Base-by-base conservation (phyloP, 2,329 filamentous ascomycete genomes). In the Aspergillus versicolor region DNA sequence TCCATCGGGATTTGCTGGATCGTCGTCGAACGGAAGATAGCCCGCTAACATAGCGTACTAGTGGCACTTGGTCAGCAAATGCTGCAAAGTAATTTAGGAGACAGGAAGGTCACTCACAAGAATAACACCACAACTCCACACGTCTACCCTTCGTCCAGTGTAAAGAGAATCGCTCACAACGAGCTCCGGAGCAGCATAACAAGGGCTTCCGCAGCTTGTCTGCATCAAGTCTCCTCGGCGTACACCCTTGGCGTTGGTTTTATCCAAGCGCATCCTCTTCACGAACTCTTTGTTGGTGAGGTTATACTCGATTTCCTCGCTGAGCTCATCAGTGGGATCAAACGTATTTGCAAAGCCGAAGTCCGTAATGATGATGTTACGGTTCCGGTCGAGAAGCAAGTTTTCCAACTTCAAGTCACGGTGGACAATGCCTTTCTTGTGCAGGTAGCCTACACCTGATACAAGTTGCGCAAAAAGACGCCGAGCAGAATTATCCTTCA, bases 341-440 rank as follows among this genome's bases (percentile, higher is more conserved):
- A 99, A 99, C 0, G 92, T 97, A 75, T 99, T 99, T 65, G 94
- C 94, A 73, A 99, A 99, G 17, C 94, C 94, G 76, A 99, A 99
- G 77, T 99, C 94, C 15, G 94, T 99, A 71, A 99, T 99, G 77
- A 99, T 99, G 70, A 99, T 97, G 79, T 99, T 99, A 62, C 92
- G 89, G 72, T 99, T 97, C 61, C 93, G 88, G 76, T 99, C 94
- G 51, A 99, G 83, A 38, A 99, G 83, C 67, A 99, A 75, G 70
- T 99, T 99, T 77, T 99, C 94, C 46, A 99, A 82, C 77, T 99
- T 99, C 64, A 99, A 78, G 77, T 99, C 94, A 68, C 94, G 88
- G 73, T 99, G 94, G 13, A 99, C 94, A 65, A 99, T 99, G 60
- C 94, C 94, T 78, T 96, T 97, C 76, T 96, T 97, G 79, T 99